phyloP scores from a whole-genome alignment of 2,329 filamentous ascomycete species.

The Cordyceps fumosorosea region DNA sequence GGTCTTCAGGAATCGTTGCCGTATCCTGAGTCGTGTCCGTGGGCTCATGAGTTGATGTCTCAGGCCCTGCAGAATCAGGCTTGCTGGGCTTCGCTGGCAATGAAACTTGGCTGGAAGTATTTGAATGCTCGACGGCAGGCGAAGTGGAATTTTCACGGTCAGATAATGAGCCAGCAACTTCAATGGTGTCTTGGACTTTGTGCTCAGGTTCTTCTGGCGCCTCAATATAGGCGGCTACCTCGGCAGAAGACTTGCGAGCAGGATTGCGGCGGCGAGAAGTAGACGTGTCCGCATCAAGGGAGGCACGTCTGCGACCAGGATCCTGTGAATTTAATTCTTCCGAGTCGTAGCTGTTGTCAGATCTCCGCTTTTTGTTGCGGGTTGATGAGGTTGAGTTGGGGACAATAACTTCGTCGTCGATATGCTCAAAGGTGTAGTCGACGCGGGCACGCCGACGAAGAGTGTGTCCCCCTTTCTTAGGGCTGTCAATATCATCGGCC shows the following conservation, averaged over 20 bases:
- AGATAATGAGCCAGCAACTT: slow-evolving; percentile 5
- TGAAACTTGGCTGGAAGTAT: neutral
- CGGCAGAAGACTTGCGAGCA: slow-evolving; percentile 29
- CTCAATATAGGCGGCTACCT: slow-evolving; percentile 27
- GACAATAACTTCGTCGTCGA: slow-evolving; percentile 39
- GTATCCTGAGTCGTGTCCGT: neutral
- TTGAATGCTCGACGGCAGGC: neutral
- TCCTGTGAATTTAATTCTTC: slow-evolving; percentile 26
- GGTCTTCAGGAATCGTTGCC: neutral
- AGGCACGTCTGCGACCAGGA: slow-evolving; percentile 31
- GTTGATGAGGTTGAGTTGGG: slow-evolving; percentile 28
- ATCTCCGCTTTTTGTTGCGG: slow-evolving; percentile 31
- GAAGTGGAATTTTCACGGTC: slow-evolving; percentile 4
- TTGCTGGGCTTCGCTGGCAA: neutral
- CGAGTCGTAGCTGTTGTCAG: slow-evolving; percentile 28
- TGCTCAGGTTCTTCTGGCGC: slow-evolving; percentile 24
- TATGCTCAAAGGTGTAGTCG: slow-evolving; percentile 50
- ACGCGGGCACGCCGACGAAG: slow-evolving; percentile 50
- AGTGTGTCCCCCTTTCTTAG: slow-evolving; percentile 52
- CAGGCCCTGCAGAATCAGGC: neutral
- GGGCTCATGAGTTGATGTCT: neutral
- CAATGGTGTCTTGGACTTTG: slow-evolving; percentile 9
- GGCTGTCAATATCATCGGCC: slow-evolving; percentile 43
- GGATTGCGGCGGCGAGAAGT: slow-evolving; percentile 34
- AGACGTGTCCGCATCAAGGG: slow-evolving; percentile 29